These are phyloP conservation scores for Handroanthus guayacan DNA, from an alignment of 257 asterid species.

Conservation along the genomic window DNA sequence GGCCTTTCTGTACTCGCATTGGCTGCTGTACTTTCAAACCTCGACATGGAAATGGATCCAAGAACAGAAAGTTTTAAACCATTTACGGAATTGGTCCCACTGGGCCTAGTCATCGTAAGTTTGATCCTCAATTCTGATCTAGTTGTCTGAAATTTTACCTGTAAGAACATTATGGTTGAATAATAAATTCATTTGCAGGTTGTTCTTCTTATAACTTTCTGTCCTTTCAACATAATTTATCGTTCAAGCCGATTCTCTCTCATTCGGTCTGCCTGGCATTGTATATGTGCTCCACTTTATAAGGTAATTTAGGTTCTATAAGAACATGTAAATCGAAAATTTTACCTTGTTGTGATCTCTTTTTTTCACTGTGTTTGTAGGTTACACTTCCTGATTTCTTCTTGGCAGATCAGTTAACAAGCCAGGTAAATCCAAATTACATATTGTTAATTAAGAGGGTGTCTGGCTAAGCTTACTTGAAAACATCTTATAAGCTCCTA, in stretches of 20 bases:
- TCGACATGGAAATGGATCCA: conserved; percentile 85
- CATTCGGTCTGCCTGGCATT: conserved; percentile 63
- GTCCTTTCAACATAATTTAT: conserved; percentile 77
- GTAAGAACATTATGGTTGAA: neutral
- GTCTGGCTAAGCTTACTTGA: no score
- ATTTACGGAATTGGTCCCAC: conserved; percentile 74
- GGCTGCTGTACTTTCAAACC: conserved; percentile 68
- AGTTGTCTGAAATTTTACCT: neutral
- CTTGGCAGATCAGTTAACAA: conserved; percentile 95
- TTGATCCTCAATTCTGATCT: neutral
- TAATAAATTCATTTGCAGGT: conserved; percentile 44
- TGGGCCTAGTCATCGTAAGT: conserved; percentile 61
- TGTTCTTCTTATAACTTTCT: conserved; percentile 59
- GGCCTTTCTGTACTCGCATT: conserved; percentile 72
- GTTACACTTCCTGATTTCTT: conserved; percentile 78
- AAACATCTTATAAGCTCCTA: no score
- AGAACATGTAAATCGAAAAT: neutral
- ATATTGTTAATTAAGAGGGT: neutral
- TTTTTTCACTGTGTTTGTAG: conserved; percentile 43
- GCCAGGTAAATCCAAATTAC: conserved; percentile 63
- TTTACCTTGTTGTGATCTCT: conserved; percentile 24
- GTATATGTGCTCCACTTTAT: conserved; percentile 85
- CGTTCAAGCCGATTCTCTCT: conserved; percentile 84
- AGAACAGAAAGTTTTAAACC: conserved; percentile 45
- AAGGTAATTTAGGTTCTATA: conserved; percentile 56